Evolutionary conservation across 192 early-diverging fungal genomes (phyloP), one percentile per base, ranked within the genome.

Genomic region (Blastocladiella britannica): DNA sequence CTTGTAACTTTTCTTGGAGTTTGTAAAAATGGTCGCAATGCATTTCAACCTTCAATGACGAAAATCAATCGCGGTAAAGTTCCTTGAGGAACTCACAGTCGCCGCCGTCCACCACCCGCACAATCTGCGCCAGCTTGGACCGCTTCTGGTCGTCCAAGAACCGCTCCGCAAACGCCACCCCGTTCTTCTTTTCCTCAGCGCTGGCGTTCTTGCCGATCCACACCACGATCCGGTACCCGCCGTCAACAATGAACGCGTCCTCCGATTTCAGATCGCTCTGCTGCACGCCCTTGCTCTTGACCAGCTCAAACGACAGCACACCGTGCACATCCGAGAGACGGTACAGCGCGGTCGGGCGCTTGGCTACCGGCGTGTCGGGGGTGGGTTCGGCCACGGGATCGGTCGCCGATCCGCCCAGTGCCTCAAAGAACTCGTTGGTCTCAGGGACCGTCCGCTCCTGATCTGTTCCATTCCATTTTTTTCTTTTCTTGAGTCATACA

Each of bases 231-330:
- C 77, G 64, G 55, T 68, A 59, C 22, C 72, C 72, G 22, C 67
- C 71, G 67, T 87, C 85, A 55, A 82, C 66, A 52, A 86, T 60
- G 62, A 81, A 87, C 28, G 82, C 82, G 62, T 82, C 78, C 27
- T 83, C 67, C 6, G 67, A 58, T 55, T 82, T 69, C 59, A 88
- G 67, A 28, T 71, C 60, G 6, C 55, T 57, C 54, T 60, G 59
- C 4, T 23, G 71, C 28, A 75, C 66, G 43, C 72, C 73, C 28
- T 67, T 63, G 12, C 71, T 70, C 47, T 79, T 47, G 37, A 47
- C 80, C 57, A 73, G 52, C n/a, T 67, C 77, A 59, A 84, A 83
- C 18, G 63, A 56, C 26, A 74, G 43, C 18, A 4, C 8, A 7
- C 51, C 60, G 28, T 25, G n/a, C 29, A 64, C 57, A 56, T 74